A percentile compares a stretch with the other conserved stretches of the same genome.
These are phyloP conservation scores for Penicillium sumatraense DNA, from an alignment of 2,329 filamentous ascomycete species.

Conservation along the genomic window DNA sequence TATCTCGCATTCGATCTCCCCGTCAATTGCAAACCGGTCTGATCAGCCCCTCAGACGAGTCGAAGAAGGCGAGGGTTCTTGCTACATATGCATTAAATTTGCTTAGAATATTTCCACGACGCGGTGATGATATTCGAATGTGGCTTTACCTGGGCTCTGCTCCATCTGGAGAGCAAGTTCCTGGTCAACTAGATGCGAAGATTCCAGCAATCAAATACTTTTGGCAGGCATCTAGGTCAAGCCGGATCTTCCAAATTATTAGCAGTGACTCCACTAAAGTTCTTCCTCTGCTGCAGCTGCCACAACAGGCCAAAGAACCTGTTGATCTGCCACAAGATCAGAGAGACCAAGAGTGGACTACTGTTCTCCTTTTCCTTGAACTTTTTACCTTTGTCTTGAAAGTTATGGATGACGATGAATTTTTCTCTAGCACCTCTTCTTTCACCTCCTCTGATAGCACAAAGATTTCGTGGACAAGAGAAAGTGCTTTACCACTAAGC, in stretches of 20 bases:
- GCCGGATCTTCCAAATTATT: slow-evolving; percentile 62
- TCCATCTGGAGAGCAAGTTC: slow-evolving; percentile 38
- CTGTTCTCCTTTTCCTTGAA: slow-evolving; percentile 88
- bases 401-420: slow-evolving; percentile 95
- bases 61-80: slow-evolving; percentile 70
- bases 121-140: slow-evolving; percentile 90
- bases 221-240: slow-evolving; percentile 70
- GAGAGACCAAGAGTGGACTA: slow-evolving; percentile 77
- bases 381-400: slow-evolving; percentile 91
- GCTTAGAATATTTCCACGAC: slow-evolving; percentile 79
- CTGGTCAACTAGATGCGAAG: slow-evolving; percentile 36
- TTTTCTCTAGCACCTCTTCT: slow-evolving; percentile 67
- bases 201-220: slow-evolving; percentile 80
- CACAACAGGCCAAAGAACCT: slow-evolving; percentile 46
- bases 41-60: slow-evolving; percentile 39
- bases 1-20: slow-evolving; percentile 50
- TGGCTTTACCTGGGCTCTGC: slow-evolving; percentile 82
- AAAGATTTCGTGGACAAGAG: slow-evolving; percentile 59
- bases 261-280: slow-evolving; percentile 62
- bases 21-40: slow-evolving; percentile 26
- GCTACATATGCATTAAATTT: slow-evolving; percentile 87
- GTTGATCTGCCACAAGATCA: slow-evolving; percentile 36
- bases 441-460: slow-evolving; percentile 51
- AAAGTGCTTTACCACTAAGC: slow-evolving; percentile 70
- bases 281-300: slow-evolving; percentile 59